phyloP scores from a whole-genome alignment of 2,329 filamentous ascomycete genomes.

The Fusarium acutatum region DNA sequence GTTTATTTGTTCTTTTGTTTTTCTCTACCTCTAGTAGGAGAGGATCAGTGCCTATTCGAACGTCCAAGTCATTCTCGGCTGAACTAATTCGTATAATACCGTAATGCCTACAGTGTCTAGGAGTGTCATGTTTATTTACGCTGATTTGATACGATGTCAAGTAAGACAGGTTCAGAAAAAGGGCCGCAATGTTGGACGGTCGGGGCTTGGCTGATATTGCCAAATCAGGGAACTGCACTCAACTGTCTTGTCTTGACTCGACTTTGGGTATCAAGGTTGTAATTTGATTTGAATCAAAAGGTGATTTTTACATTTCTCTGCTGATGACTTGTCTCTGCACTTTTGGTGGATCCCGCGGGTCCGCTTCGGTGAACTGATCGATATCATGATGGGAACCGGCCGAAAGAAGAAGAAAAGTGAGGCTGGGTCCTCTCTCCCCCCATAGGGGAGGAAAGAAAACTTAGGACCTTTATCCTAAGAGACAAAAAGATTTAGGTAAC shows the following conservation, averaged over 20 bases:
- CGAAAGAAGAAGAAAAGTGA: conserved; percentile 13
- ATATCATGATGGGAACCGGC: conserved; percentile 11
- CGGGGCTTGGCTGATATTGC: conserved; percentile 7
- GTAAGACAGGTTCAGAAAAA: conserved; percentile 18
- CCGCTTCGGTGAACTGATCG: conserved; percentile 24
- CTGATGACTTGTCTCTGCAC: conserved; percentile 5
- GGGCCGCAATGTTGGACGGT: conserved; percentile 12
- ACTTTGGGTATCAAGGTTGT: neutral
- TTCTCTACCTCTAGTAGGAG: neutral
- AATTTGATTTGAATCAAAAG: neutral
- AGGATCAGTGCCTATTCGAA: conserved; percentile 12
- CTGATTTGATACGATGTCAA: conserved; percentile 2
- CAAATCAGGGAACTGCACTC: neutral
- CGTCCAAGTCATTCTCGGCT: neutral
- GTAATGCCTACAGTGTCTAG: neutral
- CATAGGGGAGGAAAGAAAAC: neutral
- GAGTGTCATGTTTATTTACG: neutral
- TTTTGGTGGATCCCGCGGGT: conserved; percentile 13
- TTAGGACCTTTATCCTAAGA: neutral
- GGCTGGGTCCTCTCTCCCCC: neutral
- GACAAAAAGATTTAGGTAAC: neutral
- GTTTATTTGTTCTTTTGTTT: neutral
- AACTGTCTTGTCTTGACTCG: neutral
- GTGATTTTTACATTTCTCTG: conserved; percentile 6
- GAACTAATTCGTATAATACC: neutral